Base-by-base conservation (phyloP, 345 rosid species). In the Eucalyptus regnans region DNA sequence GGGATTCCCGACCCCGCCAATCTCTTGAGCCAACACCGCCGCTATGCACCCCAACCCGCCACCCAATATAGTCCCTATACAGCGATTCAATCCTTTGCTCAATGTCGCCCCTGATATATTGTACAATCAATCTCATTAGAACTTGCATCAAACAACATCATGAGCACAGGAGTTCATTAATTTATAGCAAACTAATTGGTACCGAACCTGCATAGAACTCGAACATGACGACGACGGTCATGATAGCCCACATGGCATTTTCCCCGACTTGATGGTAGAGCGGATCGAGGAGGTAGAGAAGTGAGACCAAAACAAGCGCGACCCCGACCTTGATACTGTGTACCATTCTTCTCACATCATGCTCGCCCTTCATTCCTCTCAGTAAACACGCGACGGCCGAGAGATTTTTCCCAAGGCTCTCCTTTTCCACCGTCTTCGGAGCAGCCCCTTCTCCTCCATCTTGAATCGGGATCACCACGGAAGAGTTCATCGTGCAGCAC, bases 161-260 rank as follows among this genome's bases (percentile, higher is more conserved):
- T 33, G 44, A 86, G 66, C 56, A 4, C 60, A 41, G 20, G 27
- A 18, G 50, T 58, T 79, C 81, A 79, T 20, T 62, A 27, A 48
- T 25, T 18, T 41, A 33, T 80, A 31, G 17, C 25, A 88, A 43
- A 29, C 33, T 76, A 60, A 41, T 81, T 37, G 23, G 37, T 12
- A 58, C 60, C 89, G 50, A 88, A 95, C 98, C 98, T 92, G 98
- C 97, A 50, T 84, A 92, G 92, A 93, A 95, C 92, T 96, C 97
- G 85, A 94, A 96, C 88, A 93, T 85, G 89, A 96, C 96, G n/a
- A 96, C 96, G 14, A 96, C 96, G 1, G 97, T 95, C 96, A 96
- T 96, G 68, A 94, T 92, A 48, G 97, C 98, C 97, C 98, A 95
- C 94, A 95, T 93, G 79, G 97, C 98, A 88, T 93, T 96, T 9